Evolutionary conservation across 768 basidiomycete species (phyloP), one percentile per base, ranked within the genome.

Genomic region (Pisolithus marmoratus): DNA sequence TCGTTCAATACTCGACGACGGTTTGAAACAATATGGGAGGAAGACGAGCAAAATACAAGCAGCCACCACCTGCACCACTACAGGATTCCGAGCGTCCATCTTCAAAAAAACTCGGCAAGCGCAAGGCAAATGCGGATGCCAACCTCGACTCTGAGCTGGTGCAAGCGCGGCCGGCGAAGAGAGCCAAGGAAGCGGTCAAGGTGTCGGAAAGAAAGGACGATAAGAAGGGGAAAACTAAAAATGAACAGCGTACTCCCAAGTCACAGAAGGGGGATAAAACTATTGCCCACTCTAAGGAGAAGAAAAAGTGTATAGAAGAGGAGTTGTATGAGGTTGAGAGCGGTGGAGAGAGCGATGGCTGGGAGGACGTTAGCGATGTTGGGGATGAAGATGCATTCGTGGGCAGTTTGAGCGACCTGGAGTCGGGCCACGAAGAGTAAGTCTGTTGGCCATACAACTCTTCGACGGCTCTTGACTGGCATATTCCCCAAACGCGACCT

Each of bases 21-120:
- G 45, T 23, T 51, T 31, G 51, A 47, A 42, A 36, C 54, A 60
- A 43, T 46, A 93, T 94, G 91, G 91, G 91, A 55, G 91, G 91
- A 42, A 81, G 90, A 63, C 82, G 89, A 56, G 80, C 89, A 58
- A 90, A 87, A 68, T 84, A 87, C 70, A 93, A 93, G 72, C 91
- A 94, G 67, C 77, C 72, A 2, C 74, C 83, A 11, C 90, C 90
- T 0, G 74, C 74, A 52, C 78, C 88, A 27, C 60, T 88, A 26
- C 60, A 48, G 7, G 74, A 72, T 17, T 56, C 60, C 6, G 61
- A 64, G 8, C 60, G 62, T 4, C 63, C 69, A 4, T 74, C 78
- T 3, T 64, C 73, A 2, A 85, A 83, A 69, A 82, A 79, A 54
- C 72, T 81, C 14, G 84, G 85, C 38, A 91, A 91, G 65, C 84